Evolutionary conservation across 805 yeast species (phyloP).

Genomic region (Yarrowia deformans): DNA sequence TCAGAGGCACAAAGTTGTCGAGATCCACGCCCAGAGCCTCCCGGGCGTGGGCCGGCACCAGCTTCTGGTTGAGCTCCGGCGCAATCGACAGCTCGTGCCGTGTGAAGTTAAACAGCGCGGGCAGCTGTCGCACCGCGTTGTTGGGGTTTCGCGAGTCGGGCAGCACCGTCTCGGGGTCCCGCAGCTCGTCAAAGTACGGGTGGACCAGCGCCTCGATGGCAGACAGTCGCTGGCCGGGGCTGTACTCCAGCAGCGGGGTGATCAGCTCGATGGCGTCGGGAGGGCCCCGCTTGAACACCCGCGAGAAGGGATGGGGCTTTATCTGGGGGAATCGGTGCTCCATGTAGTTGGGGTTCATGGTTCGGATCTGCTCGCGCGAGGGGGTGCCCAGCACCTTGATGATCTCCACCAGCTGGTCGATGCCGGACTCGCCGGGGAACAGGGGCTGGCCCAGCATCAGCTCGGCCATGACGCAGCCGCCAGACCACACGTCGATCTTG

Average conservation of each 20-base stretch:
- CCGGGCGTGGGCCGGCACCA: conserved; percentile 53
- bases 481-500: conserved; percentile 94
- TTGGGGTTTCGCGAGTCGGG: conserved; percentile 60
- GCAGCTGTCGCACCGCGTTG: conserved; percentile 75
- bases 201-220: conserved; percentile 87
- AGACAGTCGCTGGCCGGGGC: conserved; percentile 81
- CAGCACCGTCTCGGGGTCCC: conserved; percentile 56
- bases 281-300: conserved; percentile 78
- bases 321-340: conserved; percentile 90
- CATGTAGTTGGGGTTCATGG: conserved; percentile 97
- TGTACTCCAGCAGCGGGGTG: conserved; percentile 82
- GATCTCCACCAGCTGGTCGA: conserved; percentile 95
- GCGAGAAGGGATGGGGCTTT: conserved; percentile 61
- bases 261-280: conserved; percentile 86
- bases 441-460: conserved; percentile 92
- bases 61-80: conserved; percentile 53
- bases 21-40: conserved; percentile 57
- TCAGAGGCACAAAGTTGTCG: conserved; percentile 66
- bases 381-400: conserved; percentile 97
- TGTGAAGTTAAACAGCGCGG: conserved; percentile 79
- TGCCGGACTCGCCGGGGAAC: conserved; percentile 97
- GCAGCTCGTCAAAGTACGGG: conserved; percentile 86
- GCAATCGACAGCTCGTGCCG: conserved; percentile 62
- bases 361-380: conserved; percentile 83
- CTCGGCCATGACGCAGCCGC: conserved; percentile 96